A percentile compares a stretch with the other conserved stretches of the same genome.
phyloP scores from a whole-genome alignment of 371 early-diverging fungal genomes.

The Mucor irregularis region DNA sequence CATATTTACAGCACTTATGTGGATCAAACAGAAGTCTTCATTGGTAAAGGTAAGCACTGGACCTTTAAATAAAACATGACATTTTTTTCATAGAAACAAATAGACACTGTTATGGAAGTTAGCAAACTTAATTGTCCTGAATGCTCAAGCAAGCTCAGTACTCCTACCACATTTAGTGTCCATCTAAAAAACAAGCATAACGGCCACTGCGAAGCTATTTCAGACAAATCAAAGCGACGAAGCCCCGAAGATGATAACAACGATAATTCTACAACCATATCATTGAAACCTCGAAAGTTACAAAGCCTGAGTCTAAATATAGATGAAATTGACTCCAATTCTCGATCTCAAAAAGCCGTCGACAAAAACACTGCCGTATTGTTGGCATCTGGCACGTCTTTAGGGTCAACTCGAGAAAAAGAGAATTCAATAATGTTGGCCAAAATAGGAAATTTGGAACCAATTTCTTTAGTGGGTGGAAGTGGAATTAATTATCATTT shows the following conservation, averaged over 20 bases:
- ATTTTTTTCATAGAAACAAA: no score
- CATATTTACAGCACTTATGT: not conserved
- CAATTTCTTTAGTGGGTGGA: constrained; percentile 1
- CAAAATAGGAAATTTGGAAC: constrained; percentile 6
- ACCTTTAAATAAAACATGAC: no score
- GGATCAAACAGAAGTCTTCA: no score
- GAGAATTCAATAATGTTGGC: constrained; percentile 12
- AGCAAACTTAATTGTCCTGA: not conserved
- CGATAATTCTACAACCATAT: no score
- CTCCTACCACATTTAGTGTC: not conserved
- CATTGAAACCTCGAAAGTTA: no score
- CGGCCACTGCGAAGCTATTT: not conserved
- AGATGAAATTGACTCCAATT: no score
- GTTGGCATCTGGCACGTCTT: constrained; percentile 5
- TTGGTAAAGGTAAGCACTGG: no score
- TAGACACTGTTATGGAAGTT: no score
- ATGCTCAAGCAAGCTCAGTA: not conserved
- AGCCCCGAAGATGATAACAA: not conserved
- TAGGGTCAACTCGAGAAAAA: constrained; percentile 9
- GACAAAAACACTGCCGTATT: no score
- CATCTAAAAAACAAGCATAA: not conserved
- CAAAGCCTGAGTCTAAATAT: no score
- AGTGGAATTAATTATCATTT: constrained; percentile 5
- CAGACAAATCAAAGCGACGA: not conserved
- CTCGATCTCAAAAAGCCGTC: no score